These are phyloP conservation scores for Dalbergia oliveri DNA, from an alignment of 306 rosid species.

Conservation along the genomic window DNA sequence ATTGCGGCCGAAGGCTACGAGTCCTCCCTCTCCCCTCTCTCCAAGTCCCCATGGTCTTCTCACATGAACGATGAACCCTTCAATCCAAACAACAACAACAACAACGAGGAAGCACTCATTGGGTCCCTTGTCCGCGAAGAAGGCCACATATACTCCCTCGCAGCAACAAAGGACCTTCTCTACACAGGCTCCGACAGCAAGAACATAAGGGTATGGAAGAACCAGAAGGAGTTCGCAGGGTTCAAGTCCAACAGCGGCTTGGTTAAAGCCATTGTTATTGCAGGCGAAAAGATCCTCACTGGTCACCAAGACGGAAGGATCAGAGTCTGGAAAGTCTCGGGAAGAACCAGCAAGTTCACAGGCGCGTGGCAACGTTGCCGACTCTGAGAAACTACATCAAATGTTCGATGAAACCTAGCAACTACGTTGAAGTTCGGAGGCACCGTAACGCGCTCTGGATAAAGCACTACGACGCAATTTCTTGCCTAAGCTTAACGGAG, in stretches of 20 bases:
- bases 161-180: conserved; percentile 70
- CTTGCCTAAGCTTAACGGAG: conserved; percentile 72
- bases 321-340: conserved; percentile 76
- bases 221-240: conserved; percentile 69
- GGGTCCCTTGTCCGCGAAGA: conserved; percentile 91
- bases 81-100: neutral
- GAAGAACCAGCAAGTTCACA: conserved; percentile 53
- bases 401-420: conserved; percentile 78
- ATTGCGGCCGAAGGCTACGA: conserved; percentile 33
- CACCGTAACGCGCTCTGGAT: conserved; percentile 70
- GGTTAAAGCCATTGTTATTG: conserved; percentile 79
- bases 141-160: conserved; percentile 90
- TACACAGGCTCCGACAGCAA: conserved; percentile 93
- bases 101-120: conserved; percentile 53
- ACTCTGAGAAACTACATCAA: conserved; percentile 67
- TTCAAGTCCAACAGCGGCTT: conserved; percentile 84
- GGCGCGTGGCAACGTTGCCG: conserved; percentile 75
- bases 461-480: conserved; percentile 85
- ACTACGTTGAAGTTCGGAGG: conserved; percentile 72
- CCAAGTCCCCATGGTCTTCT: conserved; percentile 88
- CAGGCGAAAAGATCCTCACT: conserved; percentile 63
- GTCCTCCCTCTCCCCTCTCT: conserved; percentile 58
- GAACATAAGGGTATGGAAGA: conserved; percentile 94
- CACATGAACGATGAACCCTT: conserved; percentile 45
- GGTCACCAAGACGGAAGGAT: conserved; percentile 95